Evolutionary conservation across 192 early-diverging fungal genomes (phyloP), one percentile per base, ranked within the genome.

Genomic region (Haplosporangium gracile): DNA sequence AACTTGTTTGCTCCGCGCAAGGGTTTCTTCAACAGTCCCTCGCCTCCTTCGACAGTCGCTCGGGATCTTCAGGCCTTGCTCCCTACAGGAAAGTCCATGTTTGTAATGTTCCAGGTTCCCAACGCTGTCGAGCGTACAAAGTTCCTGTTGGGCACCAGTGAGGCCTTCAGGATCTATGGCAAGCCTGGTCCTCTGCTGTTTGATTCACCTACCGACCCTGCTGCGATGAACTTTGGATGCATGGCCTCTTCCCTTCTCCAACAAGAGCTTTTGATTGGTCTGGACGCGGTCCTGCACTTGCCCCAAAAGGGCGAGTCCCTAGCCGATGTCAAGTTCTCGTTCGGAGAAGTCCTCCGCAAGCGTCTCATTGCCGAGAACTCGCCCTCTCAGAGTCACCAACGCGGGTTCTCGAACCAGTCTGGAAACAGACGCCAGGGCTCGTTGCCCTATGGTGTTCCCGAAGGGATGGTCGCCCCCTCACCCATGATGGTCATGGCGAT

Each of bases 281-380:
- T 86, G 32, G 84, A 86, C 73, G 79, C 84, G 0, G 84, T 86
- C 2, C 47, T 86, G 22, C 84, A 86, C n/a, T 70, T 86, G 29
- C 84, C 84, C 24, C 84, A 86, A 60, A 86, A 81, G 45, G 79
- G 77, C 0, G 85, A 89, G 68, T 82, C 85, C 16, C 78, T 88
- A 5, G 89, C 89, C 36, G 89, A 89, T 70, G 85, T 89, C 74
- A 89, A 88, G 65, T 82, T 87, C 51, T 81, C 79, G 4, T 89
- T 89, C 72, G 85, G 85, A 26, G 89, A 88, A 60, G 80, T 88
- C 22, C 75, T 89, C 16, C 81, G 85, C n/a, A 86, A 86, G 76
- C 75, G 84, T 4, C 76, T 86, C 18, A 78, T 81, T 63, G 84
- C 84, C 22, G 84, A 86, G 68, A 81, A 81, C 36, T 79, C 84